A percentile compares a stretch with the other conserved stretches of the same genome.
phyloP scores from a whole-genome alignment of 441 rosid genomes.

The Flueggea neowawraea region DNA sequence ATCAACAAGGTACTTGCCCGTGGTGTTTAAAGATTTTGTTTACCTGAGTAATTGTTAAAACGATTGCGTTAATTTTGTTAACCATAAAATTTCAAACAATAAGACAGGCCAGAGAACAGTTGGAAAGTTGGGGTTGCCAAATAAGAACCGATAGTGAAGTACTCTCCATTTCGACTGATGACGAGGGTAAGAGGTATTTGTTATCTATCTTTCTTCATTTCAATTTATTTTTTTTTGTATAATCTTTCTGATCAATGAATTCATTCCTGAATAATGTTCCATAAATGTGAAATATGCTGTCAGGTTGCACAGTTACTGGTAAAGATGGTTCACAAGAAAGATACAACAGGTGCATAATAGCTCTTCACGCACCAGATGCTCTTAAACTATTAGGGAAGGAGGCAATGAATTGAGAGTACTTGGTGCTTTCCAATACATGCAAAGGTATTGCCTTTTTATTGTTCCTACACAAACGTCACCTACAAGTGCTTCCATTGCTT shows the following conservation, averaged over 20 bases:
- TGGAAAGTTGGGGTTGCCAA: constrained; percentile 62
- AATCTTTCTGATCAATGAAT: no score
- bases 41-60: no score
- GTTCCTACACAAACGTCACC: neutral
- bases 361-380: constrained; percentile 82
- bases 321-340: constrained; percentile 48
- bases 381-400: constrained; percentile 51
- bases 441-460: constrained; percentile 41
- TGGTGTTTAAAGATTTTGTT: neutral
- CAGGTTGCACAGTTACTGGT: constrained; percentile 45
- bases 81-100: neutral
- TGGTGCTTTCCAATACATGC: constrained; percentile 82
- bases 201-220: neutral
- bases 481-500: no score
- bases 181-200: constrained; percentile 28
- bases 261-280: no score
- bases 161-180: constrained; percentile 39
- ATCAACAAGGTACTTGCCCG: constrained; percentile 53
- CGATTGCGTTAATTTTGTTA: no score
- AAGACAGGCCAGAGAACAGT: constrained; percentile 54
- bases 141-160: constrained; percentile 59
- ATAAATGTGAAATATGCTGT: neutral
- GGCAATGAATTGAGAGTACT: constrained; percentile 72
- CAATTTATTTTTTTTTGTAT: no score
- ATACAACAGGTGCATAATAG: constrained; percentile 51